Percentiles rank a stretch among this genome's conserved stretches.
Conservation (phyloP, 768 basidiomycete genomes). For the Naganishia antarctica region DNA sequence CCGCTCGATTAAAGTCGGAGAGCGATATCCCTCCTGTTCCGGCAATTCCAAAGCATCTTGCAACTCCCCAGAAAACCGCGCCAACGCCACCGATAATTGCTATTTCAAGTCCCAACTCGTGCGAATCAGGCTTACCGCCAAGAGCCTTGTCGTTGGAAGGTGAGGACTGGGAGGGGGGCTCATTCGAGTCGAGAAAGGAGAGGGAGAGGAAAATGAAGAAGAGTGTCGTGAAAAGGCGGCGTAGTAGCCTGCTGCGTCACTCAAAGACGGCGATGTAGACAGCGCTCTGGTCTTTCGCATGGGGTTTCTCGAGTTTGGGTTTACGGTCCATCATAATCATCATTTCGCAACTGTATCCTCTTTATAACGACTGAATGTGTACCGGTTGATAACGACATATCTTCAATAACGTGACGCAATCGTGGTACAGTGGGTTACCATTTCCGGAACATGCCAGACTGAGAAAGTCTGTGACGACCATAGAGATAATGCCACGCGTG, state of each 20-base stretch:
- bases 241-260: conserved; percentile 13
- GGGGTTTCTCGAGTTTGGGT: background rate
- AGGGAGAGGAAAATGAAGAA: conserved; percentile 22
- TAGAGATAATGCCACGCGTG: background rate
- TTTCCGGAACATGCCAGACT: no score
- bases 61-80: conserved; percentile 9
- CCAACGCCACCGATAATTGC: conserved; percentile 40
- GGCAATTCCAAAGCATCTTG: conserved; percentile 13
- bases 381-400: background rate
- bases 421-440: no score
- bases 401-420: background rate
- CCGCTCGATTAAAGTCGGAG: background rate
- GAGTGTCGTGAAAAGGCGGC: conserved; percentile 11
- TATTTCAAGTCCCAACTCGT: conserved; percentile 44
- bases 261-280: conserved; percentile 19
- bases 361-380: conserved; percentile 10
- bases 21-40: conserved; percentile 28
- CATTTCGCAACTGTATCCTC: conserved; percentile 13
- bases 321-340: conserved; percentile 8
- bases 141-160: conserved; percentile 44
- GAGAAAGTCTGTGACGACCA: background rate
- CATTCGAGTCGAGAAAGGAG: conserved; percentile 25
- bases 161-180: conserved; percentile 44
- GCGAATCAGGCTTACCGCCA: conserved; percentile 41
- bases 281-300: background rate